Evolutionary conservation across 2,329 filamentous ascomycete genomes (phyloP), one percentile per base, ranked within the genome.

Genomic region (Ramichloridium luteum): DNA sequence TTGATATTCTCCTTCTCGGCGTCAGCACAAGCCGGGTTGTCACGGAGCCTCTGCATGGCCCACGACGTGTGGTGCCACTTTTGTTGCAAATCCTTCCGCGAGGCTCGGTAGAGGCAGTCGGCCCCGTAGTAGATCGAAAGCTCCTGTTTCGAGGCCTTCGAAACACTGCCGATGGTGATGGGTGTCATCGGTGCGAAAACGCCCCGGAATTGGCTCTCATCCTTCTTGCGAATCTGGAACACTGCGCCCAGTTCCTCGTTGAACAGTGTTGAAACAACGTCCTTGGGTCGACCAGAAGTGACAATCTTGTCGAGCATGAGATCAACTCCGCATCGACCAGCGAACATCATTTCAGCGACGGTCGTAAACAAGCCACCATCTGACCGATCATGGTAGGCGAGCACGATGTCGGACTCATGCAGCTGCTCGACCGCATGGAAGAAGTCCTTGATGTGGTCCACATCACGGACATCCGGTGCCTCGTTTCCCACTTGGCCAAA

Each of bases 281-380:
- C 67, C 26, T 53, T 44, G 2, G 50, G 44, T 27, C 72, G 62
- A 6, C 69, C 68, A 26, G 76, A 67, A 14, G 72, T 74, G 37
- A 72, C 74, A 23, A 85, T 65, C 33, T 70, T 72, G 52, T 94
- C 86, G 35, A 94, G 65, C 67, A 82, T 80, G 37, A 96, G 67
- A 45, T 92, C 81, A 16, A 84, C 70, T 39, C 88, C 90, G 49
- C 82, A 92, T 34, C 86, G 80, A 16, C 90, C 90, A 17, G 90
- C 88, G 55, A 96, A 96, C 74, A 93, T 92, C 90, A 96, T 96
- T 60, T 98, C 90, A 3, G 77, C 82, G 18, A 96, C 62, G 4
- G 88, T 86, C 1, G 88, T 90, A 53, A 96, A 73, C 6, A 96
- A 65, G 49, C 90, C 90, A 56, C 88, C 90, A 55, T 96, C 88